Conservation (phyloP, 768 basidiomycete genomes). For the Termitomyces titanicus region DNA sequence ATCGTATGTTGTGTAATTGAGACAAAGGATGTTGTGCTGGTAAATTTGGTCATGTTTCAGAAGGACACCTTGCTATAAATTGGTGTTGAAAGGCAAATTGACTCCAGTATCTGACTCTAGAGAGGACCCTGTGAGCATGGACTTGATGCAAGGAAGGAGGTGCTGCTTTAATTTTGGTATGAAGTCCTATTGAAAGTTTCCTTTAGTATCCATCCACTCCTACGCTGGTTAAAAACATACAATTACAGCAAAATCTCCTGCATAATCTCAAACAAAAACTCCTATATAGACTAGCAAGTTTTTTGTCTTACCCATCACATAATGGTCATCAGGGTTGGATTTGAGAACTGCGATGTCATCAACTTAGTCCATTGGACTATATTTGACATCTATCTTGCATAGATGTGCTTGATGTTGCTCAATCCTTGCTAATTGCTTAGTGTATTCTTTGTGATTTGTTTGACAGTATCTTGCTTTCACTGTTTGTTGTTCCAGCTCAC, state of each 20-base stretch:
- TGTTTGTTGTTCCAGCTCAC: conserved; percentile 9
- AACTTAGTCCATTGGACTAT: too few species aligned
- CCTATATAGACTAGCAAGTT: too few species aligned
- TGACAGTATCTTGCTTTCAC: conserved; percentile 4
- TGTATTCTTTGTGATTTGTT: background rate
- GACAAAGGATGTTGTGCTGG: conserved; percentile 13
- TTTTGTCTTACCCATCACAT: too few species aligned
- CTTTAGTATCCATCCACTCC: background rate
- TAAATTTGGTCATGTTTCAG: conserved; percentile 18
- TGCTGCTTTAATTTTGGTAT: conserved; percentile 4
- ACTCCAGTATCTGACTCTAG: too few species aligned
- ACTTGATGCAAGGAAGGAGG: conserved; percentile 1
- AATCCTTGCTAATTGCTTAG: background rate
- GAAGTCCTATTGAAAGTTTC: background rate
- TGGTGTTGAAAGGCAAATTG: background rate
- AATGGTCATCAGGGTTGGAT: too few species aligned
- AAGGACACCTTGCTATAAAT: background rate
- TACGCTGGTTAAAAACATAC: background rate
- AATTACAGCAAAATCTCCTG: background rate
- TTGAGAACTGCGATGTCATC: too few species aligned
- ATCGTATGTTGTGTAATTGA: conserved; percentile 32
- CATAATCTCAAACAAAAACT: too few species aligned
- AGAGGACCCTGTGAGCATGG: background rate
- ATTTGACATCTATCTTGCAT: background rate
- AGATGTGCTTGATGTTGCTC: background rate